Evolutionary conservation across 768 basidiomycete species (phyloP).

Genomic region (Mycena leptocephala): DNA sequence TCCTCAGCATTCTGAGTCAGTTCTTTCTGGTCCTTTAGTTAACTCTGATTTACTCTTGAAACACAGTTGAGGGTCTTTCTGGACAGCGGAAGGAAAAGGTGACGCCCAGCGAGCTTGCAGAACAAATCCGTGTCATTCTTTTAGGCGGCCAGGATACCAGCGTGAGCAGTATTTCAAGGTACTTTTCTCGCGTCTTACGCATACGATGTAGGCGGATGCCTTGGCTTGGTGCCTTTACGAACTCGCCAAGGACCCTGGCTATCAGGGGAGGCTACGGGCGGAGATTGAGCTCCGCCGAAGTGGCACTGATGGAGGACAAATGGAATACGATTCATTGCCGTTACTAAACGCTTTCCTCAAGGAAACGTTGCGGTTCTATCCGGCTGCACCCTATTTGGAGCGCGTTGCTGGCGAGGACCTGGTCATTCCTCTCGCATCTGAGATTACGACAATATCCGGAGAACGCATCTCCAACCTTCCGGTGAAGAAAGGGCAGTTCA

Average conservation of each 20-base stretch:
- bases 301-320: background rate
- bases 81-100: constrained; percentile 13
- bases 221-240: constrained; percentile 39
- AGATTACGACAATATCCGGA: constrained; percentile 46
- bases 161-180: background rate
- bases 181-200: background rate
- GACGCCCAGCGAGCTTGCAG: constrained; percentile 24
- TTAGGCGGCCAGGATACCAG: constrained; percentile 35
- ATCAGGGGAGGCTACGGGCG: constrained; percentile 31
- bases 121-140: constrained; percentile 31
- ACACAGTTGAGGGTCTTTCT: constrained; percentile 20
- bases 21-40: background rate
- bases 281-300: constrained; percentile 24
- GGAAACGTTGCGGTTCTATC: constrained; percentile 18
- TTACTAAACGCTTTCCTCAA: constrained; percentile 39
- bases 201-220: constrained; percentile 13
- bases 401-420: constrained; percentile 46
- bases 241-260: constrained; percentile 32
- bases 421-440: constrained; percentile 53
- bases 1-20: constrained; percentile 30
- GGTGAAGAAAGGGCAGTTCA: constrained; percentile 51
- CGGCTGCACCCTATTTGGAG: constrained; percentile 28
- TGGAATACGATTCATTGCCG: constrained; percentile 34
- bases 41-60: background rate
- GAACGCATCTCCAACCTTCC: constrained; percentile 39